Conservation (phyloP, 2,329 filamentous ascomycete species). For the Cryphonectria parasitica region DNA sequence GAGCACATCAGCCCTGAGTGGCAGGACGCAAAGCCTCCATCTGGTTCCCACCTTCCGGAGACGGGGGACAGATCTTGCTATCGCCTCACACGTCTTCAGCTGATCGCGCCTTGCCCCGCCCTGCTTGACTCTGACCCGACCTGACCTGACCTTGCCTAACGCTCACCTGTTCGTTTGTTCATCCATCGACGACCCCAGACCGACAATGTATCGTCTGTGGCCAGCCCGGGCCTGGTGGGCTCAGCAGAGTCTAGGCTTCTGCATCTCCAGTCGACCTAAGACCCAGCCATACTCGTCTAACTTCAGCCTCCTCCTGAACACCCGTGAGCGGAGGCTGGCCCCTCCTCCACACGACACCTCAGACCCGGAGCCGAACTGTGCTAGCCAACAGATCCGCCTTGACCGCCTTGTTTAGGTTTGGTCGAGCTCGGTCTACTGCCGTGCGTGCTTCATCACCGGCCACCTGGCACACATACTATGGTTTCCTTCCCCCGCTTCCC, state of each 20-base stretch:
- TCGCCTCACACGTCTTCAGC: constrained; percentile 1
- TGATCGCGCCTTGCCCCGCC: not conserved
- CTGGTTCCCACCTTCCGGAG: constrained; percentile 3
- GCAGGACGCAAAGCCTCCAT: not conserved
- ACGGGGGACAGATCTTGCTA: not conserved
- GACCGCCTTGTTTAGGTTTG: constrained; percentile 3
- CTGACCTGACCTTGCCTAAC: not conserved
- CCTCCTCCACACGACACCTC: constrained; percentile 11
- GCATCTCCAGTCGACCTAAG: not conserved
- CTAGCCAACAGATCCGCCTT: constrained; percentile 11
- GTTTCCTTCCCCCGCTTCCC: not conserved
- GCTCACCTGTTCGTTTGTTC: not conserved
- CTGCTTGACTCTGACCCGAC: not conserved
- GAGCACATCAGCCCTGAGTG: not conserved
- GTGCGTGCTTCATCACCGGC: constrained; percentile 7
- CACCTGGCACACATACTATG: not conserved
- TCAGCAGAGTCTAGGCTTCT: not conserved
- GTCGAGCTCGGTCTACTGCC: constrained; percentile 9
- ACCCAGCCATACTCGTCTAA: constrained; percentile 8
- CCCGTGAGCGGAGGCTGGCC: constrained; percentile 6
- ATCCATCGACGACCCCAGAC: not conserved
- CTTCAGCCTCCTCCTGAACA: constrained; percentile 12
- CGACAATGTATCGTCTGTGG: not conserved
- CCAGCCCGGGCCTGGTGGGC: not conserved
- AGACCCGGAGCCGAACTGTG: constrained; percentile 13